A percentile compares a stretch with the other conserved stretches of the same genome.
Conservation (phyloP, 441 rosid species). For the Oxalis stricta region DNA sequence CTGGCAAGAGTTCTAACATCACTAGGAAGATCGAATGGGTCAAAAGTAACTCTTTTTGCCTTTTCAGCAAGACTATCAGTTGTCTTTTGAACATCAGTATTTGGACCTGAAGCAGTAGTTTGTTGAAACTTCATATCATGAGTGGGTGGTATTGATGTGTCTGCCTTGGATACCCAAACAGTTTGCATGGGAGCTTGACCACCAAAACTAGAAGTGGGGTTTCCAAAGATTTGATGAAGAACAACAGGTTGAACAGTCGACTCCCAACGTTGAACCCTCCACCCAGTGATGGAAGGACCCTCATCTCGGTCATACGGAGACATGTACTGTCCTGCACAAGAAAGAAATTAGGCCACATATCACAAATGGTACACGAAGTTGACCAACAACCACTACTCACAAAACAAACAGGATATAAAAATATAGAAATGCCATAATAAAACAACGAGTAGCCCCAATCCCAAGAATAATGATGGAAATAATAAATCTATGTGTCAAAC, state of each 20-base stretch:
- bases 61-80: conserved; percentile 47
- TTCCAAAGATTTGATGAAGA: conserved; percentile 96
- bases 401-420: not conserved
- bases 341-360: conserved; percentile 4
- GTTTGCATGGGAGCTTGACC: conserved; percentile 98
- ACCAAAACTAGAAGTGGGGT: conserved; percentile 82
- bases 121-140: conserved; percentile 63
- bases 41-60: conserved; percentile 65
- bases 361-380: not conserved
- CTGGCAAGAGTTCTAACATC: conserved; percentile 91
- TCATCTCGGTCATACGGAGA: conserved; percentile 99
- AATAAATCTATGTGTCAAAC: conserved; percentile 1
- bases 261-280: conserved; percentile 99
- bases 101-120: conserved; percentile 38
- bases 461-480: not conserved
- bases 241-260: conserved; percentile 95
- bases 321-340: conserved; percentile 88
- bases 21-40: conserved; percentile 98
- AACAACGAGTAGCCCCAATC: too few relatives aligned
- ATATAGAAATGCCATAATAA: not conserved
- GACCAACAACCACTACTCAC: not conserved
- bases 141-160: conserved; percentile 85
- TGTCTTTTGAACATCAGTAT: conserved; percentile 38
- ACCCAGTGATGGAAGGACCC: conserved; percentile 98
- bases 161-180: conserved; percentile 93